These are phyloP conservation scores for Fusarium stilboides DNA, from an alignment of 2,329 filamentous ascomycete genomes.

Conservation along the genomic window DNA sequence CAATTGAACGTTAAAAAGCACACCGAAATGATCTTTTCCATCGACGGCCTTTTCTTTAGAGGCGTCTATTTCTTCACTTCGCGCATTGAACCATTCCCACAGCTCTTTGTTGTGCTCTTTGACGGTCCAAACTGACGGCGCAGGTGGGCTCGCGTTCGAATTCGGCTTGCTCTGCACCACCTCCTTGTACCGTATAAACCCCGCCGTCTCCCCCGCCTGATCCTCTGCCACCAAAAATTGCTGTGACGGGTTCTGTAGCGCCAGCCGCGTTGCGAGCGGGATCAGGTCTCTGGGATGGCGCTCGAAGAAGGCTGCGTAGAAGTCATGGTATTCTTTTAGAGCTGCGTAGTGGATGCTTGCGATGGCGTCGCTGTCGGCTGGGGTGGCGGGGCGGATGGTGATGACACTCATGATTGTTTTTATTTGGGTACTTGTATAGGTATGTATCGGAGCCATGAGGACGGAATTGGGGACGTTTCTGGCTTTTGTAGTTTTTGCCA, in stretches of 20 bases:
- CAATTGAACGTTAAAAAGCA: conserved; percentile 10
- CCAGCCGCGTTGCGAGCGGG: conserved; percentile 27
- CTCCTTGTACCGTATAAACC: conserved; percentile 42
- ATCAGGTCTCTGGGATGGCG: conserved; percentile 38
- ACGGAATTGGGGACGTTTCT: neutral
- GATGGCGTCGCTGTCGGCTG: conserved; percentile 38
- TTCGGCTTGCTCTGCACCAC: conserved; percentile 14
- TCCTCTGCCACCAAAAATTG: conserved; percentile 37
- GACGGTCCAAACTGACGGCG: conserved; percentile 13
- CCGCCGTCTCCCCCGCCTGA: conserved; percentile 27
- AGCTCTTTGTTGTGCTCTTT: conserved; percentile 43
- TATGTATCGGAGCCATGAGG: neutral
- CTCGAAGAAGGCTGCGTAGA: conserved; percentile 45
- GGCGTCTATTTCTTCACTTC: conserved; percentile 37
- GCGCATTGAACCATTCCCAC: conserved; percentile 39
- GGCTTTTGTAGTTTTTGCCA: conserved; percentile 13
- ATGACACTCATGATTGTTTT: conserved; percentile 26
- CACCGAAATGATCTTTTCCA: conserved; percentile 40
- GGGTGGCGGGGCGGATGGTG: conserved; percentile 39
- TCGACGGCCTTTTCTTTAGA: conserved; percentile 34
- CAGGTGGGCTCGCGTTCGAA: conserved; percentile 15
- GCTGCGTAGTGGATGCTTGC: conserved; percentile 40
- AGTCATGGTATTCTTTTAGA: conserved; percentile 37
- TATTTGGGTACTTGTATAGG: neutral
- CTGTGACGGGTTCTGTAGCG: conserved; percentile 32